A percentile compares a stretch with the other conserved stretches of the same genome.
These are phyloP conservation scores for Pseudogymnoascus sp. DNA, from an alignment of 2,329 filamentous ascomycete genomes.

Conservation along the genomic window DNA sequence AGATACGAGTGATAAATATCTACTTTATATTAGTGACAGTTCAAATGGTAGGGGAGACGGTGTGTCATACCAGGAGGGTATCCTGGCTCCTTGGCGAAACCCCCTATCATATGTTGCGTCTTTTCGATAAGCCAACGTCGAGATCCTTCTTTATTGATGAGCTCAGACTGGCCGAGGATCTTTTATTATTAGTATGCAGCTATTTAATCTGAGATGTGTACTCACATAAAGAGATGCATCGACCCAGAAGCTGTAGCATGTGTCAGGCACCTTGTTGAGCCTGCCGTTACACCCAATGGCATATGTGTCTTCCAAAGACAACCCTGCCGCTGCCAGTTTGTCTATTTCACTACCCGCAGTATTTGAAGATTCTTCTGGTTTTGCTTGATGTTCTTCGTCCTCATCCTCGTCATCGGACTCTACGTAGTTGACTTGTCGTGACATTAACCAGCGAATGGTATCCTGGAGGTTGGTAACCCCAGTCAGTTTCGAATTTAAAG, in stretches of 20 bases:
- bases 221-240: slow-evolving; percentile 50
- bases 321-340: neutral
- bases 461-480: slow-evolving; percentile 29
- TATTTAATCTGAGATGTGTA: slow-evolving; percentile 19
- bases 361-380: slow-evolving; percentile 32
- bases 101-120: slow-evolving; percentile 79
- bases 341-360: neutral
- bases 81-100: slow-evolving; percentile 66
- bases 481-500: slow-evolving; percentile 22
- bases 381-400: slow-evolving; percentile 31
- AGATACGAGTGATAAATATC: slow-evolving; percentile 86
- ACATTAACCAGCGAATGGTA: slow-evolving; percentile 48
- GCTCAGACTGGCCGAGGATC: slow-evolving; percentile 48
- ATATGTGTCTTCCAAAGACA: slow-evolving; percentile 22
- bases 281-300: slow-evolving; percentile 79
- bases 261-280: slow-evolving; percentile 85
- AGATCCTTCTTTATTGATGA: slow-evolving; percentile 53
- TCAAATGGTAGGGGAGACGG: neutral
- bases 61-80: slow-evolving; percentile 51
- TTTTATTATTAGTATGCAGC: slow-evolving; percentile 25
- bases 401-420: slow-evolving; percentile 35
- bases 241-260: slow-evolving; percentile 95
- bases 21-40: slow-evolving; percentile 21
- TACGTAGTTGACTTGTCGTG: slow-evolving; percentile 56
- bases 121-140: slow-evolving; percentile 75